Evolutionary conservation across 768 basidiomycete species (phyloP).

Genomic region (Thelephora aurantiotincta): DNA sequence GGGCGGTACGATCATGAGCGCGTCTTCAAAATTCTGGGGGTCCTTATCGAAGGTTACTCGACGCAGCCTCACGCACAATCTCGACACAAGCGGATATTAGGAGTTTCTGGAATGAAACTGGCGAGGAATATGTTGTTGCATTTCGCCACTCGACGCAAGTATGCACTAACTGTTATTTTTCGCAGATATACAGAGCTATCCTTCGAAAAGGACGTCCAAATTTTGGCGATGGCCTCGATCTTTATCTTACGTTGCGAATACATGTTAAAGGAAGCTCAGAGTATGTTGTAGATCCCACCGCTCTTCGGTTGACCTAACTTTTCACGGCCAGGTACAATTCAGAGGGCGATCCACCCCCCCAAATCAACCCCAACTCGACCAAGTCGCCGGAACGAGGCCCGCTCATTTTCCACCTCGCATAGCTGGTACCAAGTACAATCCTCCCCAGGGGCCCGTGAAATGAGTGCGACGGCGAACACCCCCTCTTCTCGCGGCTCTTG

Average conservation of each 20-base stretch:
- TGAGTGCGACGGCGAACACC: slow-evolving; percentile 31
- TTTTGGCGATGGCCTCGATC: slow-evolving; percentile 65
- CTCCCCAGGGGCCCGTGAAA: slow-evolving; percentile 26
- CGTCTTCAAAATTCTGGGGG: slow-evolving; percentile 40
- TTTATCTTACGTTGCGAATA: slow-evolving; percentile 29
- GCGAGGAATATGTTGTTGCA: slow-evolving; percentile 12
- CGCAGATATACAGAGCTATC: slow-evolving; percentile 29
- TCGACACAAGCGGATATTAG: no score
- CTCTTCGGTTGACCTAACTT: neutral
- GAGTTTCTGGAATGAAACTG: neutral
- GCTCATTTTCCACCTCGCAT: slow-evolving; percentile 29
- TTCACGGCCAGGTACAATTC: no score
- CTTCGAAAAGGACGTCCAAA: slow-evolving; percentile 53
- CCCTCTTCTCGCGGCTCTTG: slow-evolving; percentile 64
- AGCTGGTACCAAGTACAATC: slow-evolving; percentile 35
- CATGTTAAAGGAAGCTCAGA: neutral
- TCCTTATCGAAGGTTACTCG: slow-evolving; percentile 25
- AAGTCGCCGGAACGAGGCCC: slow-evolving; percentile 22
- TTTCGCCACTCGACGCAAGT: neutral
- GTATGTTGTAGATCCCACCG: slow-evolving; percentile 4
- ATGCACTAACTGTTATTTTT: neutral
- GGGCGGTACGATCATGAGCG: slow-evolving; percentile 61
- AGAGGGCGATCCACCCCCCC: slow-evolving; percentile 6
- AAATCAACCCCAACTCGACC: slow-evolving; percentile 10
- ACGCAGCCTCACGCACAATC: no score